Evolutionary conservation across 1,139 yeast genomes (phyloP), one percentile per base, ranked within the genome.

Genomic region (Debaryomyces fabryi): DNA sequence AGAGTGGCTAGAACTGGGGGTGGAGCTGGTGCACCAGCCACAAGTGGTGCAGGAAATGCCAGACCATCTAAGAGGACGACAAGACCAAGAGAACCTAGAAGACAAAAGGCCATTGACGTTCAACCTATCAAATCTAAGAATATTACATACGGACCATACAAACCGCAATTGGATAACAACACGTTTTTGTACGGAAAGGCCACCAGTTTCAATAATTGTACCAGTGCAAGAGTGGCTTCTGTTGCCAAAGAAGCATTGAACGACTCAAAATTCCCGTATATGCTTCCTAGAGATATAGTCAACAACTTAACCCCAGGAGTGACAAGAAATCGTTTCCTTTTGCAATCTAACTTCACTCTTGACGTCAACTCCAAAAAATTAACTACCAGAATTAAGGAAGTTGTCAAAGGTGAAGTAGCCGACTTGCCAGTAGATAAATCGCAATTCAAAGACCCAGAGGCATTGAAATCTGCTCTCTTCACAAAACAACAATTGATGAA

Each of bases 261-360:
- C 46, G 63, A 65, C 45, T 74, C 79, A 25, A 72, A 73, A 44
- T 76, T 74, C 57, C 81, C 81, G 10, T 76, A 64, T 62, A 58
- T 62, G 52, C 62, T 75, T 50, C 79, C 81, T n/a, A 65, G 58
- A 52, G 50, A 62, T 9, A 58, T 76, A 30, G 64, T 76, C 39
- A 71, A 68, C 25, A 49, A 52, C 39, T 49, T 65, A 37, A 46
- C 53, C 16, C 57, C 60, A 13, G 45, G 55, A 20, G 37, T 41
- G 23, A 25, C 34, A 10, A 46, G 47, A 43, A 74, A 71, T 58
- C 59, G 55, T 53, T 76, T 71, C 53, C 57, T 75, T 47, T 63
- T 73, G 48, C 72, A 67, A 47, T 66, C 67, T 44, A 64, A 64
- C 50, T 73, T 60, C 62, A 53, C 64, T 0, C 57, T 64, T 46